These are phyloP conservation scores for Solanum tarijense DNA, from an alignment of 257 asterid species.

Conservation along the genomic window DNA sequence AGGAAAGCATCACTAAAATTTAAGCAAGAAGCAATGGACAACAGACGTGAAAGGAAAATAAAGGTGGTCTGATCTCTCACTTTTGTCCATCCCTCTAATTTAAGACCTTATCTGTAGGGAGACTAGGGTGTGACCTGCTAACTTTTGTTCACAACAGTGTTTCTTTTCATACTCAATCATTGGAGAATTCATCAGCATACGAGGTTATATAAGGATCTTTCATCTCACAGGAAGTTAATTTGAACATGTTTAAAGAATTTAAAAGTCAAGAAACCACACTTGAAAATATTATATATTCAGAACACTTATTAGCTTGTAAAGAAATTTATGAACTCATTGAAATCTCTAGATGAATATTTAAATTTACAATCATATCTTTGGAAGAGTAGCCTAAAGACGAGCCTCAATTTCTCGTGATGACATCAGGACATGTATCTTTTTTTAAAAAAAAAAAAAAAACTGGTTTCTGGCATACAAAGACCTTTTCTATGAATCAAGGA, in stretches of 20 bases:
- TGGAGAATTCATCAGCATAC: neutral
- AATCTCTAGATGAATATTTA: neutral
- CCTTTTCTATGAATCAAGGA: neutral
- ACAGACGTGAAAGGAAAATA: neutral
- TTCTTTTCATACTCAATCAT: neutral
- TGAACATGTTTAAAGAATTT: neutral
- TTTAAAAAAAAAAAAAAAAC: neutral
- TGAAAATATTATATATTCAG: neutral
- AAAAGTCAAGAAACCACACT: neutral
- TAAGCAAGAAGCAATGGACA: neutral
- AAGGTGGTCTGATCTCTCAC: neutral
- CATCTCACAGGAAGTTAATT: neutral
- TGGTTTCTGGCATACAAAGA: neutral
- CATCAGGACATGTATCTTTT: neutral
- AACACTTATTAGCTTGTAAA: neutral
- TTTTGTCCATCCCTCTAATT: neutral
- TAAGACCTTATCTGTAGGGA: neutral
- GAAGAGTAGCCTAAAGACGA: neutral
- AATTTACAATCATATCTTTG: slow-evolving; percentile 21
- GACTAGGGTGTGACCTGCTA: neutral
- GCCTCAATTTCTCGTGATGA: neutral
- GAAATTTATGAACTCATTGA: neutral
- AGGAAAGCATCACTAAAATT: neutral
- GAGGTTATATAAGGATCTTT: neutral
- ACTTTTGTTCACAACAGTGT: neutral